Evolutionary conservation across 805 yeast genomes (phyloP).

Genomic region (Kazachstania psychrophila): DNA sequence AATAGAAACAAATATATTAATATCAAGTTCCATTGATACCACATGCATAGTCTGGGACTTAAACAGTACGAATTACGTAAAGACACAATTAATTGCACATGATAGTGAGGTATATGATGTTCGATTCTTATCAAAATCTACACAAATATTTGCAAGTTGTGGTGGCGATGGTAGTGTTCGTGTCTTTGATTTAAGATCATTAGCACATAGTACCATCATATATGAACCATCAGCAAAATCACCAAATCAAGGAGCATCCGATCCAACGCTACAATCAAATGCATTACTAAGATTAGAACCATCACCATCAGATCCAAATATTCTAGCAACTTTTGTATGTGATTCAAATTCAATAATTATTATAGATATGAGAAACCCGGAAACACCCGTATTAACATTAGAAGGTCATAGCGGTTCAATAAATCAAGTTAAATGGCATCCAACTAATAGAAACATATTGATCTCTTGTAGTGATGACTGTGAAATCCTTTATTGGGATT

Average conservation of each 20-base stretch:
- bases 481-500: slow-evolving; percentile 64
- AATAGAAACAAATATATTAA: slow-evolving; percentile 55
- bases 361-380: slow-evolving; percentile 82
- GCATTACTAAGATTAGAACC: slow-evolving; percentile 73
- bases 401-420: slow-evolving; percentile 61
- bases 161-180: slow-evolving; percentile 94
- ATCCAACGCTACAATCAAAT: slow-evolving; percentile 25
- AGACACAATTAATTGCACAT: slow-evolving; percentile 92
- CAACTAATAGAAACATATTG: slow-evolving; percentile 48
- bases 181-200: slow-evolving; percentile 77
- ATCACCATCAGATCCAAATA: slow-evolving; percentile 70
- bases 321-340: slow-evolving; percentile 73
- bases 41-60: slow-evolving; percentile 95
- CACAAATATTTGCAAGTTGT: slow-evolving; percentile 73
- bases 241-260: neutral
- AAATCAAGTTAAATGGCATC: slow-evolving; percentile 80
- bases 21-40: slow-evolving; percentile 87
- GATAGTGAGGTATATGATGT: slow-evolving; percentile 94
- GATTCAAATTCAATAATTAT: slow-evolving; percentile 57
- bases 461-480: slow-evolving; percentile 64
- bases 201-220: slow-evolving; percentile 90
- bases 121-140: slow-evolving; percentile 63
- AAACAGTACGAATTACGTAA: slow-evolving; percentile 45
- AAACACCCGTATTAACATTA: slow-evolving; percentile 62
- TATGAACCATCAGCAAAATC: slow-evolving; percentile 55